Percentiles rank a stretch among this genome's conserved stretches.
These are phyloP conservation scores for Hyphodiscus sp. DNA, from an alignment of 2,329 filamentous ascomycete genomes.

Conservation along the genomic window DNA sequence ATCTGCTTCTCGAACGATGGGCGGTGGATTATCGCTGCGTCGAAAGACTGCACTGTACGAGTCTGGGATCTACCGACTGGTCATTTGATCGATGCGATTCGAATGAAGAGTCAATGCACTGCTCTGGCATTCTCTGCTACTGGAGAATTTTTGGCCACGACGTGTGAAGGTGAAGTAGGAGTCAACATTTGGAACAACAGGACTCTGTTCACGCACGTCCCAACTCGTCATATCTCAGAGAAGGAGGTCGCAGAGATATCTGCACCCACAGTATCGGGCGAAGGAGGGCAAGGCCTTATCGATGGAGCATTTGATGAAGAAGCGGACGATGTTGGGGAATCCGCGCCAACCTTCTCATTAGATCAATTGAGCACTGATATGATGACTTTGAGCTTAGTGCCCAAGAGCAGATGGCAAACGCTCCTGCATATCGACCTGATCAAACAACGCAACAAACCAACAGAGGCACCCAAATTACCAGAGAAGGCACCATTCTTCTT, in stretches of 20 bases:
- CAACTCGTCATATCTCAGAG: constrained; percentile 78
- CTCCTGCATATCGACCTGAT: constrained; percentile 88
- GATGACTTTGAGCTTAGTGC: constrained; percentile 82
- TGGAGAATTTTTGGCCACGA: constrained; percentile 90
- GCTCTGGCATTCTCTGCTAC: constrained; percentile 82
- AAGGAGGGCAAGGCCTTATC: constrained; percentile 68
- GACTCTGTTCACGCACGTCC: constrained; percentile 80
- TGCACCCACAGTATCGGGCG: constrained; percentile 72
- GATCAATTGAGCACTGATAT: constrained; percentile 80
- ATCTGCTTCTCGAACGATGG: constrained; percentile 89
- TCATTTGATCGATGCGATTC: constrained; percentile 89
- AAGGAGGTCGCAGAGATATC: constrained; percentile 59
- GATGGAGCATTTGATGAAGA: constrained; percentile 66
- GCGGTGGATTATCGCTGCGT: constrained; percentile 85
- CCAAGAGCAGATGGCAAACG: constrained; percentile 89
- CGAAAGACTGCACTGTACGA: constrained; percentile 71
- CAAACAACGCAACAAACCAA: constrained; percentile 86
- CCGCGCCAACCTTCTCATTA: constrained; percentile 47
- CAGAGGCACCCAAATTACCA: constrained; percentile 81
- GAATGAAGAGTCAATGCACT: constrained; percentile 70
- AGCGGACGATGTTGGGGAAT: constrained; percentile 43
- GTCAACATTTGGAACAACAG: constrained; percentile 97
- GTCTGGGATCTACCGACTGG: constrained; percentile 96
- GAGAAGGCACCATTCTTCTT: constrained; percentile 97
- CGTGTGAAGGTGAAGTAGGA: constrained; percentile 73